Percentiles rank a stretch among this genome's conserved stretches.
phyloP scores from a whole-genome alignment of 2,329 filamentous ascomycete species.

The Fusarium humuli region DNA sequence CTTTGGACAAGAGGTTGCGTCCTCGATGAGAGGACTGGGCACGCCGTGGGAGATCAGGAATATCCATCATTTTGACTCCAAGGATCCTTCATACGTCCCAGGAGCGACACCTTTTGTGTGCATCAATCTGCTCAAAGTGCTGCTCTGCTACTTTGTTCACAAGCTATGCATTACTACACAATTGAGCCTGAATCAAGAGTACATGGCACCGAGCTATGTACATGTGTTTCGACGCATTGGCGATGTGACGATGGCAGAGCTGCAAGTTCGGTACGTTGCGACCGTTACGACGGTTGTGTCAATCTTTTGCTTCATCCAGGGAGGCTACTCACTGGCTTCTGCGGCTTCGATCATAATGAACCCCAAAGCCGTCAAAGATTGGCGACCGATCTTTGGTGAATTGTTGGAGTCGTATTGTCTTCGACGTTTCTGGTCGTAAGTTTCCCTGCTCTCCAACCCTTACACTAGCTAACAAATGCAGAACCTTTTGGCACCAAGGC shows the following conservation, averaged over 20 bases:
- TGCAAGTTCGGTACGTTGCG: slow-evolving; percentile 36
- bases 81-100: slow-evolving; percentile 25
- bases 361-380: slow-evolving; percentile 30
- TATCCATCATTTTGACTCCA: slow-evolving; percentile 38
- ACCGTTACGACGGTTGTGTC: slow-evolving; percentile 38
- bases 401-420: slow-evolving; percentile 30
- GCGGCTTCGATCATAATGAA: slow-evolving; percentile 24
- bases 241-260: slow-evolving; percentile 15
- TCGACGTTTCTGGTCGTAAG: slow-evolving; percentile 40
- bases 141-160: slow-evolving; percentile 31
- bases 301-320: slow-evolving; percentile 41
- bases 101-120: slow-evolving; percentile 12
- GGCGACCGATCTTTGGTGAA: slow-evolving; percentile 36
- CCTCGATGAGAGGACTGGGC: slow-evolving; percentile 37
- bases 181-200: slow-evolving; percentile 24
- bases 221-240: slow-evolving; percentile 31
- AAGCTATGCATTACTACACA: slow-evolving; percentile 34
- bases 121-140: slow-evolving; percentile 27
- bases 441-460: not conserved
- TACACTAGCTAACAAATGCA: not conserved
- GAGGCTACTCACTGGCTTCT: slow-evolving; percentile 33
- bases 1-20: slow-evolving; percentile 39
- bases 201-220: slow-evolving; percentile 25
- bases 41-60: slow-evolving; percentile 40
- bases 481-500: slow-evolving; percentile 40